Percentiles rank a stretch among this genome's conserved stretches.
Conservation (phyloP, 75 land plant genomes). For the Larix kaempferi region DNA sequence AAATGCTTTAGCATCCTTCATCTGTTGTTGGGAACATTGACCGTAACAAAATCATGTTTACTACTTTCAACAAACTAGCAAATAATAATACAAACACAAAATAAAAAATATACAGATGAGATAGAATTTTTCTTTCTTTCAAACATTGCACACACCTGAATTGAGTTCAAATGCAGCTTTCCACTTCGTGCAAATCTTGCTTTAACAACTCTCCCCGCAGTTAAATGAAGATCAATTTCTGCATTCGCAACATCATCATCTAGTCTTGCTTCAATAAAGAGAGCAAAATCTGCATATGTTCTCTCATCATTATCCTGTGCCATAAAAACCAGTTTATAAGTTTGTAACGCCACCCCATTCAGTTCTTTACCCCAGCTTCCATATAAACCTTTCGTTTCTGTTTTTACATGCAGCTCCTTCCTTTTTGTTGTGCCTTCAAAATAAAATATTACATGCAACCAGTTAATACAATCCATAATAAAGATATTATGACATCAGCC, state of each 20-base stretch:
- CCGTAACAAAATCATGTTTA: neutral
- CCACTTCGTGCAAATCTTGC: constrained; percentile 54
- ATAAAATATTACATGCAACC: neutral
- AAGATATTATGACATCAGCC: neutral
- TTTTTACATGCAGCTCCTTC: constrained; percentile 80
- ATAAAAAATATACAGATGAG: neutral
- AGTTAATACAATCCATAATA: neutral
- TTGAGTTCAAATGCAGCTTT: constrained; percentile 29
- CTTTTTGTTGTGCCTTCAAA: constrained; percentile 80
- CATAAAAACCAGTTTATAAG: constrained; percentile 55
- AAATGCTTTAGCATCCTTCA: constrained; percentile 68
- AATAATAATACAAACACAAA: neutral
- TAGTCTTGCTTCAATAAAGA: constrained; percentile 52
- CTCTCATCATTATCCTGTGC: constrained; percentile 24
- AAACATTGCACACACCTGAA: constrained; percentile 42
- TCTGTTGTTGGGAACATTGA: constrained; percentile 26
- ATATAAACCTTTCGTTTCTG: constrained; percentile 25
- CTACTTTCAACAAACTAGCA: neutral
- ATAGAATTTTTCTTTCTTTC: neutral
- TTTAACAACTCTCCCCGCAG: constrained; percentile 46
- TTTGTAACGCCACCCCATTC: constrained; percentile 35
- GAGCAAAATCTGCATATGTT: constrained; percentile 53
- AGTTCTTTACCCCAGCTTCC: constrained; percentile 57
- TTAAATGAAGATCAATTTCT: constrained; percentile 51
- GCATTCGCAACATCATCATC: constrained; percentile 77